These are phyloP conservation scores for Triticum urartu DNA, from an alignment of 176 grass and related monocot genomes.

Conservation along the genomic window DNA sequence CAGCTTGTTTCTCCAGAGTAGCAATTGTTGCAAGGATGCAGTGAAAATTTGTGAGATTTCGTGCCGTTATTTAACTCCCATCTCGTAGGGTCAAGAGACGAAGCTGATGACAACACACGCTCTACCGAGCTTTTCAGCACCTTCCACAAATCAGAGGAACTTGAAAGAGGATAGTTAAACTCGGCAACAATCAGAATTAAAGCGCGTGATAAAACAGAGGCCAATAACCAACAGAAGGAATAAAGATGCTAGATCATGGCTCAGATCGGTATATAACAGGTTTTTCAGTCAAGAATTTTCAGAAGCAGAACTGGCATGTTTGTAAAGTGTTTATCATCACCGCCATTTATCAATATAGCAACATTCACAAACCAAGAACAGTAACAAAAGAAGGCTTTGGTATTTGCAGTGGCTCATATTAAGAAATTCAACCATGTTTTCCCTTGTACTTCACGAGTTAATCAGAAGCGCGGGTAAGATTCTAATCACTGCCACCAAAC, in stretches of 20 bases:
- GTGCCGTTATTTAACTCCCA: too few species aligned
- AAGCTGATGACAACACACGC: too few species aligned
- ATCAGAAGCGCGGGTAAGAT: slow-evolving; percentile 62
- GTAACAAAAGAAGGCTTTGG: accelerated
- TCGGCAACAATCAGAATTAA: too few species aligned
- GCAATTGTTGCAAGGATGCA: too few species aligned
- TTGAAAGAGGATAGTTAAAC: too few species aligned
- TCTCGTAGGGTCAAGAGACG: too few species aligned
- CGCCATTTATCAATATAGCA: background rate
- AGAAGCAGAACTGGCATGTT: slow-evolving; percentile 81
- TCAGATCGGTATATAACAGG: slow-evolving; percentile 41
- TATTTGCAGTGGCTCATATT: slow-evolving; percentile 39
- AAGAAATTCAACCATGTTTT: slow-evolving; percentile 76
- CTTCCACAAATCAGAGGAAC: too few species aligned
- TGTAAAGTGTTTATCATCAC: slow-evolving; percentile 49
- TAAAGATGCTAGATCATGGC: background rate
- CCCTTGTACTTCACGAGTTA: slow-evolving; percentile 45
- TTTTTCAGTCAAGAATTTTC: slow-evolving; percentile 65
- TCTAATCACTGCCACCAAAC: slow-evolving; percentile 44
- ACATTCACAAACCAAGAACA: accelerated
- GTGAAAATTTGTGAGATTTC: too few species aligned
- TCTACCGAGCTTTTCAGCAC: too few species aligned
- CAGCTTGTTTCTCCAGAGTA: too few species aligned
- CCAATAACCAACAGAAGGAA: too few species aligned
- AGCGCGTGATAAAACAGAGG: too few species aligned